A percentile compares a stretch with the other conserved stretches of the same genome.
These are phyloP conservation scores for Penicillium ochrochloron DNA, from an alignment of 495 filamentous ascomycete genomes.

Conservation along the genomic window DNA sequence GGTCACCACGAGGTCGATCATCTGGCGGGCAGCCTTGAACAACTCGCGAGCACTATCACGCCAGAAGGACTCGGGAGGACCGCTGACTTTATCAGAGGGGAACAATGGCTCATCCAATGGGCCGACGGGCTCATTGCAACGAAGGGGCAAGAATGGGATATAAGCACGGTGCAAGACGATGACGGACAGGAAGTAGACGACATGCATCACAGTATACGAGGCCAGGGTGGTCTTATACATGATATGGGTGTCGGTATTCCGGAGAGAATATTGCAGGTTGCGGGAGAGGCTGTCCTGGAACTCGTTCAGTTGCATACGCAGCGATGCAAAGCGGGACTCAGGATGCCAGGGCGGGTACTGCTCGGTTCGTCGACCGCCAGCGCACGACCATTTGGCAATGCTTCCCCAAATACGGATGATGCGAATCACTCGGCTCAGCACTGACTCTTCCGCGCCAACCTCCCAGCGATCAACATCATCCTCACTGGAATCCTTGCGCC, in stretches of 20 bases:
- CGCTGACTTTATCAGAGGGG: conserved; percentile 53
- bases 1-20: conserved; percentile 75
- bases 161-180: conserved; percentile 84
- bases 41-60: conserved; percentile 72
- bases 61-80: conserved; percentile 67
- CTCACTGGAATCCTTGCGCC: conserved; percentile 67
- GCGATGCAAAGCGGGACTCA: conserved; percentile 63
- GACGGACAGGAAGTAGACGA: conserved; percentile 73
- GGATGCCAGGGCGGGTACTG: conserved; percentile 66
- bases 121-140: conserved; percentile 68
- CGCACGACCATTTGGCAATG: conserved; percentile 75
- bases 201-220: conserved; percentile 77
- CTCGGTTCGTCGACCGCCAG: conserved; percentile 68
- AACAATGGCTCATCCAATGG: conserved; percentile 75
- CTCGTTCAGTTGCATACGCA: conserved; percentile 62
- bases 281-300: conserved; percentile 72
- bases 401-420: conserved; percentile 79
- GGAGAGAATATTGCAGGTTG: conserved; percentile 70
- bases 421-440: conserved; percentile 76
- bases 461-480: conserved; percentile 67
- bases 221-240: conserved; percentile 71
- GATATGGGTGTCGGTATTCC: conserved; percentile 82
- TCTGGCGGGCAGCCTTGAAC: conserved; percentile 72
- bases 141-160: conserved; percentile 79
- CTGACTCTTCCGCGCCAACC: conserved; percentile 65